Base-by-base conservation (phyloP, 2,329 filamentous ascomycete species). In the Phialophora tarda region DNA sequence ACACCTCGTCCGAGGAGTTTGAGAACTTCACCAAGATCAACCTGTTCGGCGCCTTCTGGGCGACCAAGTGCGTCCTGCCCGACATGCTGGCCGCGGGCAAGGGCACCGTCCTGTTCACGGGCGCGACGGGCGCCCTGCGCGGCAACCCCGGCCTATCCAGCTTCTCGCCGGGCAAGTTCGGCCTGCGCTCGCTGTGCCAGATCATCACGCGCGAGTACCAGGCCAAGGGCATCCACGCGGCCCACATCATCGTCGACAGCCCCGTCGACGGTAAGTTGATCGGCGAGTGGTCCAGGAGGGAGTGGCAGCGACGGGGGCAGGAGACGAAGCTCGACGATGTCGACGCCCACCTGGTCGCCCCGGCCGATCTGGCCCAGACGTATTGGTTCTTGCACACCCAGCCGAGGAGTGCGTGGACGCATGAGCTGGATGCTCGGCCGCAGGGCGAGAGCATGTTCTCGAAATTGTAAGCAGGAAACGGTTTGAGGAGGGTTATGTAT, bases 351-450 rank as follows among this genome's bases (percentile, higher is more conserved):
- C 59, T 71, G 11, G 56, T 64, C 11, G n/a, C 30, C 59, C 64
- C 57, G 4, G 63, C 61, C 1, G 57, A 85, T 77, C 85, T 86
- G 75, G 84, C 84, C 7, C 82, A 85, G 65, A 78, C 82, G 7
- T 86, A 86, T 68, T 86, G 84, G 84, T 79, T 81, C 71, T 71
- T 86, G 70, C 83, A 86, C 64, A 82, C 78, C 0, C 84, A 86
- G 75, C 81, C 82, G 2, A 77, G 77, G 72, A 82, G 81, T 10
- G 79, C 81, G 5, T 85, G 84, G 64, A 84, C 83, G 0, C 83
- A 83, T 73, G 84, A 86, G 74, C 77, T 86, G 65, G 84, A 86
- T 72, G 79, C 85, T 17, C 77, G 84, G 23, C 58, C 69, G 21
- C 61, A 69, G 59, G 65, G 68, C 57, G 69, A 65, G 44, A 66